A percentile compares a stretch with the other conserved stretches of the same genome.
phyloP scores from a whole-genome alignment of 164 flowering plant species.

The Echeveria elegans region DNA sequence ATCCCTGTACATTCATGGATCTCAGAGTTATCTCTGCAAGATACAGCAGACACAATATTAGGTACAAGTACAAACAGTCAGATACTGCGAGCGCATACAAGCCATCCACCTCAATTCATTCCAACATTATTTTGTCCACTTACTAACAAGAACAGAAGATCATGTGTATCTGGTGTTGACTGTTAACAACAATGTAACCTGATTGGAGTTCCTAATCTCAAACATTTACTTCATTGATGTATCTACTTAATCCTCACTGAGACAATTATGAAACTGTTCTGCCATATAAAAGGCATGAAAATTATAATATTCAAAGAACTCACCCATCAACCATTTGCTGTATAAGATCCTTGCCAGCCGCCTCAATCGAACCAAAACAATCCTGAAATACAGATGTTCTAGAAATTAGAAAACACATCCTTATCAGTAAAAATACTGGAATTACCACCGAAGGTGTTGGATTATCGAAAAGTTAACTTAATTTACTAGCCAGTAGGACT shows the following conservation, averaged over 20 bases:
- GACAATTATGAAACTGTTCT: too few species aligned
- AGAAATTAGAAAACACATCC: background rate
- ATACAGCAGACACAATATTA: background rate
- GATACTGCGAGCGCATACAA: background rate
- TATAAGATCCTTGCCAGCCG: conserved; percentile 41
- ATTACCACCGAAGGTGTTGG: background rate
- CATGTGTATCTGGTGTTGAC: background rate
- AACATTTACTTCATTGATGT: background rate
- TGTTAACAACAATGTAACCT: background rate
- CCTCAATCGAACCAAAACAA: conserved; percentile 49
- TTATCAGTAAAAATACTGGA: background rate
- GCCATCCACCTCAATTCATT: background rate
- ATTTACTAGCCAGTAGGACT: background rate
- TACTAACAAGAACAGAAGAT: background rate
- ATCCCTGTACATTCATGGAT: conserved; percentile 76
- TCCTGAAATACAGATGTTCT: conserved; percentile 31
- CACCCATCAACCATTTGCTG: conserved; percentile 76
- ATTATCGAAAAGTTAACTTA: background rate
- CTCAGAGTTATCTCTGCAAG: conserved; percentile 42
- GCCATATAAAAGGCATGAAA: background rate
- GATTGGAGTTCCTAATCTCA: background rate
- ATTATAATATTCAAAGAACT: conserved; percentile 9
- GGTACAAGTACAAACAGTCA: background rate
- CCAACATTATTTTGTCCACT: background rate
- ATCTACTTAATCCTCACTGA: too few species aligned